Percentiles rank a stretch among this genome's conserved stretches.
These are phyloP conservation scores for Penicillium psychrofluorescens DNA, from an alignment of 495 filamentous ascomycete genomes.

Conservation along the genomic window DNA sequence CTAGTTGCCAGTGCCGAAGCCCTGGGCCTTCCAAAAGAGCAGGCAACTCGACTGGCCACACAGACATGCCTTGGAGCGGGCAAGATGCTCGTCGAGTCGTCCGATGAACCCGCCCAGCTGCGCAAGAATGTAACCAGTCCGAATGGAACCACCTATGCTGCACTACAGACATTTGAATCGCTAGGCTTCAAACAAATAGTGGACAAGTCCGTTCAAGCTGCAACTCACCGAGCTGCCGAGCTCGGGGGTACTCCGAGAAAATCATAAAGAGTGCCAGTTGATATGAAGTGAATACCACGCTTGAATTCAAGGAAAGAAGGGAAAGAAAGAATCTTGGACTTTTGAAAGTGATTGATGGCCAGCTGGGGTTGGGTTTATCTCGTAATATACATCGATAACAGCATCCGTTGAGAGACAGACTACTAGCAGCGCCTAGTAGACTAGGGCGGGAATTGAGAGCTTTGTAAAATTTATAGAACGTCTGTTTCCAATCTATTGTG, in stretches of 20 bases:
- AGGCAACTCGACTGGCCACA: slow-evolving; percentile 32
- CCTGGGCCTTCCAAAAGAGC: slow-evolving; percentile 27
- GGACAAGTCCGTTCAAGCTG: slow-evolving; percentile 33
- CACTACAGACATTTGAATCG: slow-evolving; percentile 29
- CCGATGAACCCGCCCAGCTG: slow-evolving; percentile 28
- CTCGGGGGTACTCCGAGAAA: slow-evolving; percentile 14
- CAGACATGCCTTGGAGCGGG: slow-evolving; percentile 38
- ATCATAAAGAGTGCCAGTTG: neutral
- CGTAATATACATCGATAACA: too few relatives aligned
- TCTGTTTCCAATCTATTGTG: too few relatives aligned
- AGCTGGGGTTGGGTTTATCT: too few relatives aligned
- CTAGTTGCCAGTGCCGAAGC: slow-evolving; percentile 30
- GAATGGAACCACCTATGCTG: slow-evolving; percentile 35
- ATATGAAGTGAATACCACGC: too few relatives aligned
- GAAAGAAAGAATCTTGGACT: too few relatives aligned
- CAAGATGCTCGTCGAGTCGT: slow-evolving; percentile 32
- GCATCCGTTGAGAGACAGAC: too few relatives aligned
- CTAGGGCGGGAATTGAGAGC: too few relatives aligned
- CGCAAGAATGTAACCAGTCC: slow-evolving; percentile 39
- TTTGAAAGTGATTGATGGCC: too few relatives aligned
- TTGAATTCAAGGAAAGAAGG: too few relatives aligned
- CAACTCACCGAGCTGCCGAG: slow-evolving; percentile 29
- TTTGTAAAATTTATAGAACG: too few relatives aligned
- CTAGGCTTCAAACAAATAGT: slow-evolving; percentile 27
- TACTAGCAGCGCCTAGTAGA: too few relatives aligned